A percentile compares a stretch with the other conserved stretches of the same genome.
Conservation (phyloP, 2,329 filamentous ascomycete genomes). For the Aspergillus jensenii region DNA sequence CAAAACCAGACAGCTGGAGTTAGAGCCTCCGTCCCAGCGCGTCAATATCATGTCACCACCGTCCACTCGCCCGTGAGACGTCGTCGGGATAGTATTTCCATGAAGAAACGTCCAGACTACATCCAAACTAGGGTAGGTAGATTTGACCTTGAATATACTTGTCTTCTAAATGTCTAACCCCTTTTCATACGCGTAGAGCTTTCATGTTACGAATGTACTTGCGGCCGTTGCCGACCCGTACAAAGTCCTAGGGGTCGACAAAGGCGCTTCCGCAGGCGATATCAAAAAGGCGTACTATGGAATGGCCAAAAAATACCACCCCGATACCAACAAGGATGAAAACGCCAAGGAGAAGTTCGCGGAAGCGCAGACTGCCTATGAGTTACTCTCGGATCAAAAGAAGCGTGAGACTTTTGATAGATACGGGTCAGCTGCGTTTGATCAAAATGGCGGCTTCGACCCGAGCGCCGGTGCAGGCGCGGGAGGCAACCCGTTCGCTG, state of each 20-base stretch:
- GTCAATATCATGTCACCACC: slow-evolving; percentile 36
- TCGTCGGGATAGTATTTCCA: slow-evolving; percentile 25
- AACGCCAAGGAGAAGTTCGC: slow-evolving; percentile 92
- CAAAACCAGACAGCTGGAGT: slow-evolving; percentile 29
- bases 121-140: slow-evolving; percentile 33
- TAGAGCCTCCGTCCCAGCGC: slow-evolving; percentile 34
- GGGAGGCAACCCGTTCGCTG: slow-evolving; percentile 54
- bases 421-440: slow-evolving; percentile 78
- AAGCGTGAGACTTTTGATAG: slow-evolving; percentile 92
- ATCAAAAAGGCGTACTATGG: slow-evolving; percentile 99
- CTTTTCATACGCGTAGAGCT: slow-evolving; percentile 31
- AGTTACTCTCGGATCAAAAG: slow-evolving; percentile 85
- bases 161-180: slow-evolving; percentile 6
- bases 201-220: slow-evolving; percentile 53
- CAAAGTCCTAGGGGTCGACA: slow-evolving; percentile 77
- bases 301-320: slow-evolving; percentile 94
- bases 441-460: slow-evolving; percentile 72
- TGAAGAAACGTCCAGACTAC: slow-evolving; percentile 24
- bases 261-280: slow-evolving; percentile 75
- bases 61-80: slow-evolving; percentile 26
- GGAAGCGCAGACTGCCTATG: slow-evolving; percentile 91
- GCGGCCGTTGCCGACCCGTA: slow-evolving; percentile 83
- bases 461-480: slow-evolving; percentile 57
- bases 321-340: slow-evolving; percentile 95
- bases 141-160: background rate